These are phyloP conservation scores for Podila clonocystis DNA, from an alignment of 192 early-diverging fungal genomes.

Conservation along the genomic window DNA sequence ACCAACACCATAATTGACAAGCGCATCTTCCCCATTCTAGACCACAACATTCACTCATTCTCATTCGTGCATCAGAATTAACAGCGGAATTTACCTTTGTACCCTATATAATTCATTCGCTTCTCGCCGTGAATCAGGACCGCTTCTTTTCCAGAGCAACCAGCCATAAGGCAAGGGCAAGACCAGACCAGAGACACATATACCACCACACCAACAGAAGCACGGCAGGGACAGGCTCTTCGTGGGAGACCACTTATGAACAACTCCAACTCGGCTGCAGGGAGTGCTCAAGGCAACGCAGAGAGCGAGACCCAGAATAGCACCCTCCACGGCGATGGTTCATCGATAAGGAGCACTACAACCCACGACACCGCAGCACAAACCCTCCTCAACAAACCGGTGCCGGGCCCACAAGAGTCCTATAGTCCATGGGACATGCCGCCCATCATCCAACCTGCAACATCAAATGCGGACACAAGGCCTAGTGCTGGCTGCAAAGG, in stretches of 20 bases:
- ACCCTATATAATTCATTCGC: too few species aligned
- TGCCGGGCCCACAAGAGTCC: conserved; percentile 8
- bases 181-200: background rate
- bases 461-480: background rate
- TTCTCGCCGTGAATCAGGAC: too few species aligned
- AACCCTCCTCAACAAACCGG: conserved; percentile 7
- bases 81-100: too few species aligned
- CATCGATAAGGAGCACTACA: background rate
- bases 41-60: too few species aligned
- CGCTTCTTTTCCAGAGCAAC: too few species aligned
- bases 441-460: conserved; percentile 31
- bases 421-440: conserved; percentile 53
- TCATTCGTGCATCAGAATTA: too few species aligned
- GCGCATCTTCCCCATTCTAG: too few species aligned
- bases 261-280: background rate
- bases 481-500: conserved; percentile 23
- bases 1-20: too few species aligned
- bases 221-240: background rate
- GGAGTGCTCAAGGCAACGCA: background rate
- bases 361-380: background rate
- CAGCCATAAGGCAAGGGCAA: too few species aligned
- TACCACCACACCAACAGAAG: background rate
- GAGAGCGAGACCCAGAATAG: background rate
- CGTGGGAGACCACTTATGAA: background rate
- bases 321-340: background rate